Evolutionary conservation across 2,329 filamentous ascomycete species (phyloP), one percentile per base, ranked within the genome.

Genomic region (Pyrenophora graminea): DNA sequence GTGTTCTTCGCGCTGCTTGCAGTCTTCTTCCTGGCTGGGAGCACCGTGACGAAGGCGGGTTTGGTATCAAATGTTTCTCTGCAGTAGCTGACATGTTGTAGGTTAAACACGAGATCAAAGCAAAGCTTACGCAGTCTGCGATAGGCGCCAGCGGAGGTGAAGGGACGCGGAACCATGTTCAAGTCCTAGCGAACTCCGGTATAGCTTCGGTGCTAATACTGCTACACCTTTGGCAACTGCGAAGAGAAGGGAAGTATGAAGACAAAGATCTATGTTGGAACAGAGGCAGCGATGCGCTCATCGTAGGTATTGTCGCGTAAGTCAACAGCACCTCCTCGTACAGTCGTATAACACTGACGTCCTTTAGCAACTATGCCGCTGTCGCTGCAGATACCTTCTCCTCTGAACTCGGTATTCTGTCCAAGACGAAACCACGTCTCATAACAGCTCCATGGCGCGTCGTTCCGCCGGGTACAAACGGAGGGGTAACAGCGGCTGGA

Each of bases 331-430:
- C 15, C 17, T 18, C 5, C 42, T 40, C 23, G 27, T 31, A 19
- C 18, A 9, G 19, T 21, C n/a, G 30, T 21, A 37, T 41, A 18
- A 33, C 43, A 45, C 63, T 67, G 33, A 69, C 73, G 87, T 15
- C 74, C 76, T 31, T 70, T 38, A 85, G 85, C 31, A 93, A 96
- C 76, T 99, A 99, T 68, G 93, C 91, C 21, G 90, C 90, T 41
- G 91, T 96, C 8, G 86, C 91, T 17, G 90, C 93, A 42, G 94
- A 99, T 72, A 99, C 94, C 0, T 94, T 97, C 71, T 92, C 89
- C 50, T 96, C 91, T 9, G 94, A 99, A 77, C 85, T 99, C 17
- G 94, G 94, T 12, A 99, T 99, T 49, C 80, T 99, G 10, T 88
- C 92, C 6, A 84, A 81, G 52, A 82, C 82, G 19, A 78, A 84